Evolutionary conservation across 768 basidiomycete genomes (phyloP), one percentile per base, ranked within the genome.

Genomic region (Boletus bicolor): DNA sequence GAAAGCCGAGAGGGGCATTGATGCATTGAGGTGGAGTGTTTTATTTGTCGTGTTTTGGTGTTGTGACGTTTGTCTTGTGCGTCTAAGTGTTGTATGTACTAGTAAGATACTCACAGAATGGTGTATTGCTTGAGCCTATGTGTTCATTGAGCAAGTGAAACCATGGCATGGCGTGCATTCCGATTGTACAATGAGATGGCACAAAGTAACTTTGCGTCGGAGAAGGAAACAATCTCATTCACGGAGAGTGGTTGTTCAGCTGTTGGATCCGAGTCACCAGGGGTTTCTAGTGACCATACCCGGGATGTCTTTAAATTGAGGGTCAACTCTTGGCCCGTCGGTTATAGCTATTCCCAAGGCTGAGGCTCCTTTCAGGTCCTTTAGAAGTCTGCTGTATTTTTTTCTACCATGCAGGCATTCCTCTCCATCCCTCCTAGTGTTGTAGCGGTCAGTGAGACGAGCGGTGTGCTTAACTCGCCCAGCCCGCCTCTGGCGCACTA

Each of bases 1-100:
- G 75, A 58, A 85, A 81, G 60, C 79, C 83, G 5, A 70, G 83
- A 60, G 84, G 79, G 1, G 73, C 77, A 19, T 64, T 84, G 51
- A 63, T 83, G 57, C 68, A 66, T 57, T 64, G 60, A 67, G 21
- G 9, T 35, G 43, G 11, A 8, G 21, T 24, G 21, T 24, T 24
- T 24, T 24, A 24, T 24, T 24, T 24, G 21, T 14, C 1, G 12
- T 17, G 8, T 9, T n/a, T 53, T 15, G 45, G 21, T 7, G 7
- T 30, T 5, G 11, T 32, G 19, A 30, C 32, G 4, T 21, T 32
- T 21, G 19, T 5, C 3, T 15, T 21, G 19, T 41, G 26, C 10
- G 30, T 41, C n/a, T 1, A 15, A 9, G 12, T 53, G 10, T 51
- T 39, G 30, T 32, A 11, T 32, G 32, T 32, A 32, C 32, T 32